Evolutionary conservation across 148 eudicot genomes (phyloP).

Genomic region (Cornus florida): DNA sequence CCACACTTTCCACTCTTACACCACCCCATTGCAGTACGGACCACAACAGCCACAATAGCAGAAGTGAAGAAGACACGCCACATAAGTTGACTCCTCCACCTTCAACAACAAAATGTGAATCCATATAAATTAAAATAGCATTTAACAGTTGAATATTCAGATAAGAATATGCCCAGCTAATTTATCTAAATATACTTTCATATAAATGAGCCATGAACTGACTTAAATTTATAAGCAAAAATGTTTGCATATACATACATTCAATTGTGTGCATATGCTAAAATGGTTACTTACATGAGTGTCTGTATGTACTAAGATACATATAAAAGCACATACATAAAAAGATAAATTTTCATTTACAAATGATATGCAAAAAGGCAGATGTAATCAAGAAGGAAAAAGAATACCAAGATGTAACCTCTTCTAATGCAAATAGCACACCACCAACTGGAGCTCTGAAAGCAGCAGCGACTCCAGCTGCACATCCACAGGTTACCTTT

Average conservation of each 20-base stretch:
- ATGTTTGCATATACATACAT: not conserved
- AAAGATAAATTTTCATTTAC: not conserved
- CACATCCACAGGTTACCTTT: slow-evolving; percentile 99
- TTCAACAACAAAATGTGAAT: slow-evolving; percentile 30
- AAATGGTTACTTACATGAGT: not conserved
- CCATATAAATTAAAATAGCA: slow-evolving; percentile 10
- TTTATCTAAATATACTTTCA: no score
- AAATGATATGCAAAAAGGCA: not conserved
- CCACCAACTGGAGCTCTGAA: slow-evolving; percentile 99
- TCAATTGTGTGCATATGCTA: not conserved
- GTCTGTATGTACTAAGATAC: not conserved
- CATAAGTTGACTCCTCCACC: slow-evolving; percentile 99
- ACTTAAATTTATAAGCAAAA: no score
- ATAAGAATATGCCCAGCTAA: not conserved
- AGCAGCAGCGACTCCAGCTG: slow-evolving; percentile 99
- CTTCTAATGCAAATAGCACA: slow-evolving; percentile 95
- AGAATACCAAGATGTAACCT: slow-evolving; percentile 93
- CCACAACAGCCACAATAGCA: slow-evolving; percentile 98
- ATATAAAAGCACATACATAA: not conserved
- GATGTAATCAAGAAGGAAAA: slow-evolving; percentile 2
- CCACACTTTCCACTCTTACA: slow-evolving; percentile 97
- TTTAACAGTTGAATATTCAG: not conserved
- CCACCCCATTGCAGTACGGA: slow-evolving; percentile 98
- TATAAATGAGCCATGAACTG: not conserved
- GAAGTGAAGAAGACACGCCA: slow-evolving; percentile 99